Base-by-base conservation (phyloP, 441 rosid genomes). In the Adansonia rubrostipa region DNA sequence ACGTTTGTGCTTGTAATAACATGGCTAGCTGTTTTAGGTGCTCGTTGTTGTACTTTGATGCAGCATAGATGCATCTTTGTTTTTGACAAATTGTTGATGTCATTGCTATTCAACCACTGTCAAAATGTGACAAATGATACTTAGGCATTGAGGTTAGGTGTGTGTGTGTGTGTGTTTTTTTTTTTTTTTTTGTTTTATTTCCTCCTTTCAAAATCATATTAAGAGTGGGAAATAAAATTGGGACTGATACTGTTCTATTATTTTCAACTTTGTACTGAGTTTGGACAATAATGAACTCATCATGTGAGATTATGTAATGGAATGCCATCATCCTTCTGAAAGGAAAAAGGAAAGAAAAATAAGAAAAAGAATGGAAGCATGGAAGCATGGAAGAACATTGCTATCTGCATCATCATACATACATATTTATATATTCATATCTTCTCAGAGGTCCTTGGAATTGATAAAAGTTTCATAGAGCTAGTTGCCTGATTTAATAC, bases 211-310 rank as follows among this genome's bases (percentile, higher is more conserved):
- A 50, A 48, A 48, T 14, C n/a, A 45, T n/a, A 28, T 28, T 17
- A 47, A n/a, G 14, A 42, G 20, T 70, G 44, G 45, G 45, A 50
- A 50, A 14, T 70, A 50, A 48, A 28, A 50, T 70, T 70, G 24
- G 60, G 42, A 24, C n/a, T 22, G 42, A 70, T 22, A 36, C 40
- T 28, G 60, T 70, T 70, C 4, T 19, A 50, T 10, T 20, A 10
- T 69, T 69, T 69, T 70, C 57, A 50, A 14, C 53, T 50, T 51
- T 70, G 15, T n/a, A 24, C n/a, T 70, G 60, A 15, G 11, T 61
- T 67, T 67, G 50, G 45, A 50, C 45, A 70, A 19, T 68, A n/a
- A 45, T 68, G 73, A 68, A 68, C 73, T 47, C 48, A 20, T 68
- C 33, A 47, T 68, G 73, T 40, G 69, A 40, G 69, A 17, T 42